These are phyloP conservation scores for Rhizodiscina lignyota DNA, from an alignment of 495 filamentous ascomycete genomes.

Conservation along the genomic window DNA sequence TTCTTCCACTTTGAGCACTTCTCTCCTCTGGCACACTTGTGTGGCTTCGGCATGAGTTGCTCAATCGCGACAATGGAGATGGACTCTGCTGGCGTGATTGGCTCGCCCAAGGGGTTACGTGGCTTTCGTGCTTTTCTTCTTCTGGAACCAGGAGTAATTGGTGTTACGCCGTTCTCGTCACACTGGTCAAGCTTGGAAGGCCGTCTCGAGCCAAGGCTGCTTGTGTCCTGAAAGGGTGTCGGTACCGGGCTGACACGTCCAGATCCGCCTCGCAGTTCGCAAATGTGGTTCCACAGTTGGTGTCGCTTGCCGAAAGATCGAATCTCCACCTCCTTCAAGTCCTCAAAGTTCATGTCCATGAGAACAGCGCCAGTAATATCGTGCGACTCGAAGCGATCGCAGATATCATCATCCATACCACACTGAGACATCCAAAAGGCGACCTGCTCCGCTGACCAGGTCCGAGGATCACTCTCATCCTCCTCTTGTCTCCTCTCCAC, in stretches of 20 bases:
- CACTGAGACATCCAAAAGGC: conserved; percentile 60
- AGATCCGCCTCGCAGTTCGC: conserved; percentile 38
- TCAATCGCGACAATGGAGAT: conserved; percentile 88
- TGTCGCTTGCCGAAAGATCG: conserved; percentile 85
- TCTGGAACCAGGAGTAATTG: conserved; percentile 22
- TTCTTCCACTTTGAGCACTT: conserved; percentile 67
- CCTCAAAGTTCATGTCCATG: conserved; percentile 71
- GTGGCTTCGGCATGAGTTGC: conserved; percentile 66
- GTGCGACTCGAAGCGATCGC: conserved; percentile 75
- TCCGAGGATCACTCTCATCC: conserved; percentile 26
- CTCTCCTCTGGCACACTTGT: conserved; percentile 81
- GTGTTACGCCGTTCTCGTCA: conserved; percentile 16
- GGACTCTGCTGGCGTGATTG: conserved; percentile 59
- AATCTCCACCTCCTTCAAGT: conserved; percentile 87
- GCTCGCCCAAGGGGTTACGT: conserved; percentile 32
- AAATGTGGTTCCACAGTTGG: conserved; percentile 70
- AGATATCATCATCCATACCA: conserved; percentile 50
- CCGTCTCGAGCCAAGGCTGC: neutral
- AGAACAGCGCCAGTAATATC: conserved; percentile 81
- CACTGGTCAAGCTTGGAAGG: too few relatives aligned
- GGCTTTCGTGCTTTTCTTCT: conserved; percentile 29
- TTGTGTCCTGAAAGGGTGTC: conserved; percentile 16
- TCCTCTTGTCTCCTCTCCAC: neutral
- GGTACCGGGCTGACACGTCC: conserved; percentile 25
- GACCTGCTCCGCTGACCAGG: conserved; percentile 61